Evolutionary conservation across 2,329 filamentous ascomycete species (phyloP), one percentile per base, ranked within the genome.

Genomic region (Drechslerella coelobrocha): DNA sequence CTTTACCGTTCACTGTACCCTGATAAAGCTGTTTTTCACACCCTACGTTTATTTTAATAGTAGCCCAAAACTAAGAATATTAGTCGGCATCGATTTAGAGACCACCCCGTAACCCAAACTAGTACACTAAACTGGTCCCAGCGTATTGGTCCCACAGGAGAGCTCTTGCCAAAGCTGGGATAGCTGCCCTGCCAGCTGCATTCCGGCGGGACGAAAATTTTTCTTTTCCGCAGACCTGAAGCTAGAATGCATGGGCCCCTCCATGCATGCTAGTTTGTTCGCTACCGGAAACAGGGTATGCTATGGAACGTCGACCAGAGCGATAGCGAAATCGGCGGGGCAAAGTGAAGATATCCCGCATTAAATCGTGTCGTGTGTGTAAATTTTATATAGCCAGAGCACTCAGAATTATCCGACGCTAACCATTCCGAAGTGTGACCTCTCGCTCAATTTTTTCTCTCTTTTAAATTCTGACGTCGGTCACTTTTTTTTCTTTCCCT

Each of bases 261-360:
- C 41, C 63, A 34, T 48, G 19, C 57, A 31, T 10, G 55, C 21
- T 37, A 17, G 8, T 47, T 53, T 51, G 57, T 41, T 66, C 62
- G 63, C 29, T 69, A 69, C 56, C 57, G 65, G 57, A 61, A 57
- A 53, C 52, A 54, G 55, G 39, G 54, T 50, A 47, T 23, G n/a
- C 9, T 17, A 45, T n/a, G 26, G 39, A 50, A 45, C 31, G 19
- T 2, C 24, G 19, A 23, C 10, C 54, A 19, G 9, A 39, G 45
- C 50, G 52, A 59, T 69, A 71, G 66, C 66, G 66, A 71, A 71
- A 71, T 71, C 66, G 66, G 66, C 59, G 53, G 59, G 59, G 52
- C 31, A 51, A 31, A n/a, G 23, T 14, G 19, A 39, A 21, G 53
- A 51, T 47, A 61, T 52, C 55, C 31, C 31, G 52, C 34, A 54